phyloP scores from a whole-genome alignment of 176 grass and related monocot genomes.

The Zoysia japonica region DNA sequence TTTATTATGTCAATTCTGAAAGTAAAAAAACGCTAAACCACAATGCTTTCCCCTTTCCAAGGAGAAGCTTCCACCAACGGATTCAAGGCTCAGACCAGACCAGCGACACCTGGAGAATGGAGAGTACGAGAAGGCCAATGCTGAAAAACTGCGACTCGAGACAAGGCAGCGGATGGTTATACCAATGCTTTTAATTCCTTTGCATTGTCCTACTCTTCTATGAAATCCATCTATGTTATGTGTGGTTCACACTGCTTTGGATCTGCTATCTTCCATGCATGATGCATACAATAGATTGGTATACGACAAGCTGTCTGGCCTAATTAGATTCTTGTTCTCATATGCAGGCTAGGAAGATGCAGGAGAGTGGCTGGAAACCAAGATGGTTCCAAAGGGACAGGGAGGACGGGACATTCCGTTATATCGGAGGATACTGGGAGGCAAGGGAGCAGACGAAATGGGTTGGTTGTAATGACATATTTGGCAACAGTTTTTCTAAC shows the following conservation, averaged over 20 bases:
- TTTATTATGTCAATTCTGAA: slow-evolving; percentile 39
- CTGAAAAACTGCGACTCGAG: slow-evolving; percentile 76
- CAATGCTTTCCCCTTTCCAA: slow-evolving; percentile 41
- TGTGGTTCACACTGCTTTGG: slow-evolving; percentile 2
- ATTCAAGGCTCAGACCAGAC: slow-evolving; percentile 91
- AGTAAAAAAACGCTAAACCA: slow-evolving; percentile 27
- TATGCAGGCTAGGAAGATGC: slow-evolving; percentile 81
- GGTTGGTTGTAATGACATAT: slow-evolving; percentile 74
- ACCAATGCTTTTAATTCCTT: background rate
- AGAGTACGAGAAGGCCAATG: slow-evolving; percentile 82
- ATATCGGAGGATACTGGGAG: slow-evolving; percentile 82
- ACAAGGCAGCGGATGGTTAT: slow-evolving; percentile 79
- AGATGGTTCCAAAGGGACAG: slow-evolving; percentile 74
- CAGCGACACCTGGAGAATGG: slow-evolving; percentile 84
- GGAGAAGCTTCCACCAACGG: slow-evolving; percentile 89
- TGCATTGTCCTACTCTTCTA: background rate
- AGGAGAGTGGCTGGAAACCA: slow-evolving; percentile 88
- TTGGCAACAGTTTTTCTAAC: slow-evolving; percentile 50
- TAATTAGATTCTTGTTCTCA: background rate
- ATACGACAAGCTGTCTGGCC: background rate
- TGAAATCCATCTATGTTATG: background rate
- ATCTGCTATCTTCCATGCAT: background rate
- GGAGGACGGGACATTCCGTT: slow-evolving; percentile 51
- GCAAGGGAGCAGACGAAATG: slow-evolving; percentile 65
- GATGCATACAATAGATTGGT: background rate